These are phyloP conservation scores for Eleusine coracana DNA, from an alignment of 176 grass and related monocot genomes.

Conservation along the genomic window DNA sequence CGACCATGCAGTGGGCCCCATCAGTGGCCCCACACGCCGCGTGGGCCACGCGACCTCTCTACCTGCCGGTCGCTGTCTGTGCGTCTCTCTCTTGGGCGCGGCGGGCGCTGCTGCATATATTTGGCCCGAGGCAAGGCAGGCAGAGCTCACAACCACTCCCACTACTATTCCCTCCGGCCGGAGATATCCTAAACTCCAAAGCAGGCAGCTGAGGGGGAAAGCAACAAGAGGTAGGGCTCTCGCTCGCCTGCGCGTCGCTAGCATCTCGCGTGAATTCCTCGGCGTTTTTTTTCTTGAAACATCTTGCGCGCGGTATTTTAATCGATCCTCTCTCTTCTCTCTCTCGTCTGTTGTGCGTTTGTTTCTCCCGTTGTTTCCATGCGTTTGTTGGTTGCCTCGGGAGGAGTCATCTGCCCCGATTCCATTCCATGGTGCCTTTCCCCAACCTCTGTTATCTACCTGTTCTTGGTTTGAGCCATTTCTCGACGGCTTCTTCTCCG, in stretches of 20 bases:
- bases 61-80: not conserved
- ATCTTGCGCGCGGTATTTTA: no score
- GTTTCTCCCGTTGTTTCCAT: slow-evolving; percentile 36
- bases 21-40: not conserved
- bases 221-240: slow-evolving; percentile 57
- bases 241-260: not conserved
- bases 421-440: slow-evolving; percentile 25
- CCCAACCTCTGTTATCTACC: not conserved
- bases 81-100: not conserved
- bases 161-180: not conserved
- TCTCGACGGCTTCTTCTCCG: slow-evolving; percentile 39
- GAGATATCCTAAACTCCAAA: slow-evolving; percentile 44
- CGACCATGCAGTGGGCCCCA: not conserved
- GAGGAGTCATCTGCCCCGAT: slow-evolving; percentile 5
- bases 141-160: slow-evolving; percentile 40
- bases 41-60: not conserved
- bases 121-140: not conserved
- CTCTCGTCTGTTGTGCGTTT: slow-evolving; percentile 1
- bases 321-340: not conserved
- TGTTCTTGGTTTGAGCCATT: slow-evolving; percentile 23
- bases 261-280: slow-evolving; percentile 2
- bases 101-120: slow-evolving; percentile 36
- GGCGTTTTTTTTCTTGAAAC: not conserved
- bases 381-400: slow-evolving; percentile 26
- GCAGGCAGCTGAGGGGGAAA: not conserved